Base-by-base conservation (phyloP, 192 early-diverging fungal species). In the Linnemannia elongata region DNA sequence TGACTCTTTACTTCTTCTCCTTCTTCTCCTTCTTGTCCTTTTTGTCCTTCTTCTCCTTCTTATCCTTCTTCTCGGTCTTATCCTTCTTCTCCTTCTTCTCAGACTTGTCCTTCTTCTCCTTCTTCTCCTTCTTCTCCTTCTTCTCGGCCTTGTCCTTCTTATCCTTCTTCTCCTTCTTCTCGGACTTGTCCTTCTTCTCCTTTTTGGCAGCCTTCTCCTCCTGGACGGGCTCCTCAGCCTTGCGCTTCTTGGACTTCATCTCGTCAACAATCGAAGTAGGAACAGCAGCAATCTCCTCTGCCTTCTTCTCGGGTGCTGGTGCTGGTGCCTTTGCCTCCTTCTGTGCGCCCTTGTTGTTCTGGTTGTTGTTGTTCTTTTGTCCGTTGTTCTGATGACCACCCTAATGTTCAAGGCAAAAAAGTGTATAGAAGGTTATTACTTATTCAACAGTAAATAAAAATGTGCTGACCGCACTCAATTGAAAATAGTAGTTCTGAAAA, bases 211-310 rank as follows among this genome's bases (percentile, higher is more conserved):
- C 39, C 44, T 39, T 78, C 68, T 85, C 74, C 49, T 75, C 72
- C 72, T 88, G 75, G 17, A 70, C 69, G 1, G 82, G 72, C 18
- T 88, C 76, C 81, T 89, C 69, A 1, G 86, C 70, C 81, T 89
- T 83, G 54, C 80, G 79, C 49, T 88, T 81, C 80, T 88, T 90
- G 33, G 76, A 80, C 78, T 91, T 88, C 60, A 91, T 76, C 74
- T 91, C 87, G 15, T 82, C 88, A 33, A 89, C 80, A 13, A 89
- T 82, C 18, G 88, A 88, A 2, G 82, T 68, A 24, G 88, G 88
- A 30, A 87, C 79, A 72, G 44, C 66, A n/a, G 55, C 71, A 8
- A 36, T n/a, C 9, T 60, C 55, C 24, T 60, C 55, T n/a, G 54
- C 72, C 38, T 74, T 63, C 60, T 63, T 68, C 71, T 39, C 78